These are phyloP conservation scores for Xerocomus potaroensis DNA, from an alignment of 768 basidiomycete genomes.

Conservation along the genomic window DNA sequence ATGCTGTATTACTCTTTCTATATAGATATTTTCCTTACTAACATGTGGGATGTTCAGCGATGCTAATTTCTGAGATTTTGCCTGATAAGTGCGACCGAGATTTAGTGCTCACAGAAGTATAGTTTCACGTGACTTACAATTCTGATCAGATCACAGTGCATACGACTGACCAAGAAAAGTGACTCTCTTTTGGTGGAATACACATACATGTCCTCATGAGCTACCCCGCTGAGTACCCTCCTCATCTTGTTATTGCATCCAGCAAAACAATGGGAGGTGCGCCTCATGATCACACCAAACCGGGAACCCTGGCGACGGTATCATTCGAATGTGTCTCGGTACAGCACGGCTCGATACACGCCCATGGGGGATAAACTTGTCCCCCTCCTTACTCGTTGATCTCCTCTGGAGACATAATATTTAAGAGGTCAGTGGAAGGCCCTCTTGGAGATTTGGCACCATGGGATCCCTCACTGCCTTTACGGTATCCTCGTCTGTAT, in stretches of 20 bases:
- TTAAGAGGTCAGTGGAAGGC: neutral
- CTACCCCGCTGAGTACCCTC: too few species aligned
- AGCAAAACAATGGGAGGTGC: slow-evolving; percentile 7
- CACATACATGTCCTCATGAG: slow-evolving; percentile 13
- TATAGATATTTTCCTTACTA: slow-evolving; percentile 29
- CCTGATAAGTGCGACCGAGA: slow-evolving; percentile 19
- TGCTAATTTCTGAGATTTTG: slow-evolving; percentile 11
- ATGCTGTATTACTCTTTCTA: slow-evolving; percentile 32
- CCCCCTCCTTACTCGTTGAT: neutral
- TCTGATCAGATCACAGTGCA: slow-evolving; percentile 2
- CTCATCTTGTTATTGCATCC: slow-evolving; percentile 5
- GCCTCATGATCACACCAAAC: neutral
- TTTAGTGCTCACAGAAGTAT: slow-evolving; percentile 8
- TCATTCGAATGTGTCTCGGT: slow-evolving; percentile 11
- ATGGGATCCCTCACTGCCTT: slow-evolving; percentile 11
- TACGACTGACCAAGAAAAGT: slow-evolving; percentile 5
- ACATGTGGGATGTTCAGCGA: slow-evolving; percentile 20
- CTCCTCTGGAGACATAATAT: slow-evolving; percentile 17
- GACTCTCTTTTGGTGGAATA: slow-evolving; percentile 4
- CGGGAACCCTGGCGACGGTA: slow-evolving; percentile 6
- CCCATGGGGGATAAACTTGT: slow-evolving; percentile 4
- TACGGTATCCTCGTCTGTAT: slow-evolving; percentile 1
- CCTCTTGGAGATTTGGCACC: slow-evolving; percentile 1
- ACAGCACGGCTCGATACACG: slow-evolving; percentile 1
- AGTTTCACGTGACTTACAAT: slow-evolving; percentile 12